Conservation (phyloP, 768 basidiomycete genomes). For the Macrocybe gigantea region DNA sequence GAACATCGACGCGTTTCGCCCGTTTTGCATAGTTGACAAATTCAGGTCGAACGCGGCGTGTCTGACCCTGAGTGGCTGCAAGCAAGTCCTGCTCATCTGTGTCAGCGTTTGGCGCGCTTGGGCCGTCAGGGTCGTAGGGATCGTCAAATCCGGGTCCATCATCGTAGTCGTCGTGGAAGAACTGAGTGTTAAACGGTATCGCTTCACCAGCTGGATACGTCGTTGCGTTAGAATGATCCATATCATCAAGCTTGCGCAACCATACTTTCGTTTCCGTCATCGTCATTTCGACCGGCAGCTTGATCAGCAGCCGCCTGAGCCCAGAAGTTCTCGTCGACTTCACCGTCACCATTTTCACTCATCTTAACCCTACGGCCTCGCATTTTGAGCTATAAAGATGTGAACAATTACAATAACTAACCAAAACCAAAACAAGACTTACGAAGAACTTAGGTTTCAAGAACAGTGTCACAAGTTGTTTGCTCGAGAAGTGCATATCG, state of each 20-base stretch:
- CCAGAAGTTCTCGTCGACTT: constrained; percentile 97
- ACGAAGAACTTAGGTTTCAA: constrained; percentile 95
- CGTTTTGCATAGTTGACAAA: constrained; percentile 91
- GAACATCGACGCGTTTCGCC: constrained; percentile 94
- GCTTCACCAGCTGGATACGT: constrained; percentile 35
- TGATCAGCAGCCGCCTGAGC: constrained; percentile 88
- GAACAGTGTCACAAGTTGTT: constrained; percentile 88
- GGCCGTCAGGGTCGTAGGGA: constrained; percentile 40
- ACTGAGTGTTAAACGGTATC: constrained; percentile 90
- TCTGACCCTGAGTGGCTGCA: constrained; percentile 70
- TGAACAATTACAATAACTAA: constrained; percentile 2
- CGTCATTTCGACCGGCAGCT: constrained; percentile 52
- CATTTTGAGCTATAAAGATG: constrained; percentile 70
- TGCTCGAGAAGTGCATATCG: constrained; percentile 95
- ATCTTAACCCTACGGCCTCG: constrained; percentile 59
- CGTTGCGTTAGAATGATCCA: not conserved
- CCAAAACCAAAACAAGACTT: constrained; percentile 19
- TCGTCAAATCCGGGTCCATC: constrained; percentile 74
- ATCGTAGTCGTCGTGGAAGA: constrained; percentile 91
- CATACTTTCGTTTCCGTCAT: constrained; percentile 35
- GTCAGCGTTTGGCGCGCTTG: constrained; percentile 39
- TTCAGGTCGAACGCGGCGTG: constrained; percentile 79
- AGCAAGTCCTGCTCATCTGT: constrained; percentile 84
- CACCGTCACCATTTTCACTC: constrained; percentile 68
- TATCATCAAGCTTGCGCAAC: not conserved